A percentile compares a stretch with the other conserved stretches of the same genome.
phyloP scores from a whole-genome alignment of 371 early-diverging fungal species.

The Rhizopus delemar region DNA sequence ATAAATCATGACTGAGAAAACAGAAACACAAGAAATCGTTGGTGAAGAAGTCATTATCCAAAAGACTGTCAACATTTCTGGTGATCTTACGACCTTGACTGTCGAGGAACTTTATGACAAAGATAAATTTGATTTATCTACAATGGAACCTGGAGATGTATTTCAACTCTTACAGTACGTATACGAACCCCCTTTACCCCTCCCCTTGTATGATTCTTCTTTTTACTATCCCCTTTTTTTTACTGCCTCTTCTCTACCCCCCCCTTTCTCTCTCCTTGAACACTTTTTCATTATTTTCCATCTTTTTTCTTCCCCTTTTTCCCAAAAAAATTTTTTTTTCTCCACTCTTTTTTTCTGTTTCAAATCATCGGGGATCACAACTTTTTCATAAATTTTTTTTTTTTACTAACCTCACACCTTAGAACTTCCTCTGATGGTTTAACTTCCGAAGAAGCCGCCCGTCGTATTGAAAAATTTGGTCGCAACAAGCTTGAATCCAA shows the following conservation, averaged over 20 bases:
- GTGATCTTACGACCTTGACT: slow-evolving; percentile 61
- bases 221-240: slow-evolving; percentile 8
- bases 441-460: slow-evolving; percentile 63
- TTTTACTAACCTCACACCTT: slow-evolving; percentile 25
- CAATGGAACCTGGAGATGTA: slow-evolving; percentile 76
- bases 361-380: slow-evolving; percentile 5
- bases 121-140: slow-evolving; percentile 78
- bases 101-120: slow-evolving; percentile 79
- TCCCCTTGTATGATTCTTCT: neutral
- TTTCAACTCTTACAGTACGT: slow-evolving; percentile 69
- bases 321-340: slow-evolving; percentile 5
- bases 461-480: slow-evolving; percentile 71
- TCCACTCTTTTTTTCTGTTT: slow-evolving; percentile 8
- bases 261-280: neutral
- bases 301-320: slow-evolving; percentile 9
- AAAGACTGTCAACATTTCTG: slow-evolving; percentile 47
- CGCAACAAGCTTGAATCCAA: slow-evolving; percentile 71
- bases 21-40: slow-evolving; percentile 26
- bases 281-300: neutral
- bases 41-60: slow-evolving; percentile 22
- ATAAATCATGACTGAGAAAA: slow-evolving; percentile 34
- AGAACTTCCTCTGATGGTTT: slow-evolving; percentile 64
- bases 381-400: slow-evolving; percentile 5
- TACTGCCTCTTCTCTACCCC: neutral
- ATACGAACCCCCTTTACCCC: slow-evolving; percentile 4